A percentile compares a stretch with the other conserved stretches of the same genome.
Conservation (phyloP, 2,329 filamentous ascomycete genomes). For the Aspergillus sp. region DNA sequence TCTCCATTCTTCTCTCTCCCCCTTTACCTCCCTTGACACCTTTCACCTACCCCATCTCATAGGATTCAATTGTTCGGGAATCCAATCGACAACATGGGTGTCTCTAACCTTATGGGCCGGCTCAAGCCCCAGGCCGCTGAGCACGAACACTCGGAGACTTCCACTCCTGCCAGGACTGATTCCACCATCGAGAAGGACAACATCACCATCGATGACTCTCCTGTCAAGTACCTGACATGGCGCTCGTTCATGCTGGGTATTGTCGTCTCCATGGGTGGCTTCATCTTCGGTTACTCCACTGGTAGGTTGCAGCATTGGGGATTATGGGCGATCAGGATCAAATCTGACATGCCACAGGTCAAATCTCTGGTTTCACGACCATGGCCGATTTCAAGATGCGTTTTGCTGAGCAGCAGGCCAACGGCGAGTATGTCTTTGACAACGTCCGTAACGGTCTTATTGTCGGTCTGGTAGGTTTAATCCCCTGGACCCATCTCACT, state of each 20-base stretch:
- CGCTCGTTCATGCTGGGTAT: constrained; percentile 45
- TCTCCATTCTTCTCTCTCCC: constrained; percentile 4
- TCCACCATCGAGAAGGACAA: constrained; percentile 35
- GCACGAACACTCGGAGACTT: constrained; percentile 32
- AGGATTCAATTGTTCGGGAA: constrained; percentile 4
- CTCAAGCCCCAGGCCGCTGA: constrained; percentile 30
- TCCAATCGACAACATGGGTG: constrained; percentile 26
- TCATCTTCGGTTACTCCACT: constrained; percentile 48
- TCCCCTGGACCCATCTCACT: not conserved
- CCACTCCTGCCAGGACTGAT: constrained; percentile 34
- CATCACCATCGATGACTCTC: constrained; percentile 39
- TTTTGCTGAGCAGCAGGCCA: constrained; percentile 37
- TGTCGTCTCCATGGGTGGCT: constrained; percentile 49
- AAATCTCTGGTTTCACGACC: constrained; percentile 47
- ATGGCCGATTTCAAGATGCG: constrained; percentile 48
- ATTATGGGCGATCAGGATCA: not conserved
- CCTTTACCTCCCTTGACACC: not conserved
- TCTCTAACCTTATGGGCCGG: constrained; percentile 28
- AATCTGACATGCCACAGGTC: constrained; percentile 28
- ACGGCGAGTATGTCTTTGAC: constrained; percentile 40
- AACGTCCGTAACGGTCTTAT: constrained; percentile 47
- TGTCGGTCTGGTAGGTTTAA: constrained; percentile 41
- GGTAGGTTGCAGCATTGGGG: constrained; percentile 25
- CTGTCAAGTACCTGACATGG: constrained; percentile 44
- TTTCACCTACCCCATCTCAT: not conserved